phyloP scores from a whole-genome alignment of 2,329 filamentous ascomycete species.

The Daldinia eschscholtzii region DNA sequence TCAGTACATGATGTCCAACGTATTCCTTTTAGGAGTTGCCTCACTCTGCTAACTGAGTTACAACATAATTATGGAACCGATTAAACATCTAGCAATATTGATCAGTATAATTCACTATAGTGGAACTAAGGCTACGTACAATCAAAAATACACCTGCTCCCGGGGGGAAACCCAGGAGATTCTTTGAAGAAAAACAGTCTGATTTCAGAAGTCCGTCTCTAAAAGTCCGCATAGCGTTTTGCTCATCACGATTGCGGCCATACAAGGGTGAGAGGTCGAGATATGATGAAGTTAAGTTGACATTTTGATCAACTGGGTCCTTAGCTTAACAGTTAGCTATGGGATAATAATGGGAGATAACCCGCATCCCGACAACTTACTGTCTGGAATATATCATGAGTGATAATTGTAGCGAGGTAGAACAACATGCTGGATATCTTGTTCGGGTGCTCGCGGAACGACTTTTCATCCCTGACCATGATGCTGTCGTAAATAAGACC shows the following conservation, averaged over 20 bases:
- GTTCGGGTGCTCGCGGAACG: slow-evolving; percentile 54
- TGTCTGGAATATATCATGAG: slow-evolving; percentile 63
- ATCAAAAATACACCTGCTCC: slow-evolving; percentile 77
- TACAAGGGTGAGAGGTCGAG: slow-evolving; percentile 79
- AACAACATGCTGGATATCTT: slow-evolving; percentile 62
- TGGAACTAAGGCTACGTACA: slow-evolving; percentile 42
- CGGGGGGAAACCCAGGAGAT: slow-evolving; percentile 76
- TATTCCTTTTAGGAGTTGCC: not conserved
- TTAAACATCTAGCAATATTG: slow-evolving; percentile 71
- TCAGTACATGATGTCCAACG: not conserved
- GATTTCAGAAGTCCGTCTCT: slow-evolving; percentile 77
- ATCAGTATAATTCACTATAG: not conserved
- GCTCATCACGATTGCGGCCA: slow-evolving; percentile 75
- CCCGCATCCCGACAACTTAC: slow-evolving; percentile 21
- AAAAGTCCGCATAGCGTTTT: slow-evolving; percentile 76
- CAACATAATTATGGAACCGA: slow-evolving; percentile 87
- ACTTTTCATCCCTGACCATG: slow-evolving; percentile 45
- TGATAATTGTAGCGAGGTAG: slow-evolving; percentile 65
- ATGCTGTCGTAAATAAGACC: slow-evolving; percentile 51
- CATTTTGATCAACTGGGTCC: slow-evolving; percentile 54
- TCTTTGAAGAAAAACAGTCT: slow-evolving; percentile 77
- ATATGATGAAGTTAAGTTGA: slow-evolving; percentile 74
- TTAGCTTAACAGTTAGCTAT: slow-evolving; percentile 17
- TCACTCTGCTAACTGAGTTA: slow-evolving; percentile 74
- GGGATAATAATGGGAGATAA: not conserved